Base-by-base conservation (phyloP, 164 flowering plant genomes). In the Berberis thunbergii region DNA sequence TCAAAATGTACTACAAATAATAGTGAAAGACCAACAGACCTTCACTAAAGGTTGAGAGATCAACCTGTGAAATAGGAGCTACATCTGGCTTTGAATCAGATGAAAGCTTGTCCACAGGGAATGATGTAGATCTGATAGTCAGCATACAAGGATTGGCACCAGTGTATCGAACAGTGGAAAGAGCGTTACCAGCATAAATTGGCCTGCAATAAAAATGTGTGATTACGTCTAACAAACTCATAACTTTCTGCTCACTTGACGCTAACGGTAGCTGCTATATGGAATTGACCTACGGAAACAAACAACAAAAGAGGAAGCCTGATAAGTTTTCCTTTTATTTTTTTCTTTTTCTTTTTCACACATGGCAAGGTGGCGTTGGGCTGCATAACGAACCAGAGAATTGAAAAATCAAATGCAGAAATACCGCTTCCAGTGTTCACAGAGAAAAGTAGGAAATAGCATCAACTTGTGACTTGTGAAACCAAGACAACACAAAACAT, bases 111-210 rank as follows among this genome's bases (percentile, higher is more conserved):
- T 78, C 69, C 43, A 82, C 76, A 8, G 91, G 87, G 70, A 95
- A 91, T 54, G 97, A 85, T 49, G 97, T 89, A 45, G 94, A 57
- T 75, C 97, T 81, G 46, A 91, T 76, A 39, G 94, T 85, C 80
- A 91, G 67, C 86, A 89, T 73, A 69, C 97, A 91, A 53, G 99
- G 97, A 70, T 69, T 64, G 26, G 73, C 73, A 63, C 99, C 97
- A 42, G 77, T 77, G 61, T 91, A 89, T 46, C 83, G 78, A 40
- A 91, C 89, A 41, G 91, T 85, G 67, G 80, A 83, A 66, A 91
- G 88, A 63, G 97, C 97, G 79, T 95, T 95, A 55, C 99, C 97
- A 68, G 99, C 99, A 82, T 95, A 95, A 67, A 91, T 87, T 66
- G 99, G 99, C 84, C 99, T 94, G 86, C 67, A 60, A 79, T 43